phyloP scores from a whole-genome alignment of 139 green algal species.

The Asterochloris sp. region DNA sequence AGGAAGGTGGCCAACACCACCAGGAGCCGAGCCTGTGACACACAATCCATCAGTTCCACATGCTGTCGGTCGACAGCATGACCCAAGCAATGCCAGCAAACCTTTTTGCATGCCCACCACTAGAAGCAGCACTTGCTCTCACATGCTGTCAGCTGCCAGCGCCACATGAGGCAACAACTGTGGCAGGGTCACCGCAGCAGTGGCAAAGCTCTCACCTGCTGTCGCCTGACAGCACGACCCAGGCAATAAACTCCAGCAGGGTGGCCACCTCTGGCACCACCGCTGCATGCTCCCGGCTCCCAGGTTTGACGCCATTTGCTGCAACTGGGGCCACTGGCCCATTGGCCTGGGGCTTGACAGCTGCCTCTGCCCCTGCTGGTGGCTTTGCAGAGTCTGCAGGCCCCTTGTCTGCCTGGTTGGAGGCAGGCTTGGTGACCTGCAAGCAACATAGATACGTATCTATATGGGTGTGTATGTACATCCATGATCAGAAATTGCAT shows the following conservation, averaged over 20 bases:
- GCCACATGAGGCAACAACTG: neutral
- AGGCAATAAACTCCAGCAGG: slow-evolving; percentile 28
- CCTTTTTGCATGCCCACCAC: slow-evolving; percentile 5
- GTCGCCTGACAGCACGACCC: slow-evolving; percentile 15
- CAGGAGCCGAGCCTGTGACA: too few relatives aligned
- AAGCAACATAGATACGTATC: too few relatives aligned
- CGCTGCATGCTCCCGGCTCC: neutral
- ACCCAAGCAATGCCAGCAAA: slow-evolving; percentile 26
- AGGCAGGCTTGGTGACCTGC: neutral
- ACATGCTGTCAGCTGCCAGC: neutral
- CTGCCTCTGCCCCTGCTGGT: slow-evolving; percentile 3
- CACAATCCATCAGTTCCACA: neutral
- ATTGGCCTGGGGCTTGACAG: neutral
- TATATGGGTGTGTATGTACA: too few relatives aligned
- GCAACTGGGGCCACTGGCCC: neutral
- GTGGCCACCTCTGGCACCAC: slow-evolving; percentile 9
- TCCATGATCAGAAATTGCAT: too few relatives aligned
- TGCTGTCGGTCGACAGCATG: slow-evolving; percentile 1
- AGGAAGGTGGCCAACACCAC: too few relatives aligned
- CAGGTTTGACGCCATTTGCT: neutral
- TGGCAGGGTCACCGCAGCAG: neutral
- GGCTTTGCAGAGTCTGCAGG: neutral
- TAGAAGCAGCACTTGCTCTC: neutral
- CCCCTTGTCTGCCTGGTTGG: neutral
- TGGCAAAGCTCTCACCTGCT: neutral